Conservation (phyloP, 805 yeast species). For the Saccharomycopsis amapae region DNA sequence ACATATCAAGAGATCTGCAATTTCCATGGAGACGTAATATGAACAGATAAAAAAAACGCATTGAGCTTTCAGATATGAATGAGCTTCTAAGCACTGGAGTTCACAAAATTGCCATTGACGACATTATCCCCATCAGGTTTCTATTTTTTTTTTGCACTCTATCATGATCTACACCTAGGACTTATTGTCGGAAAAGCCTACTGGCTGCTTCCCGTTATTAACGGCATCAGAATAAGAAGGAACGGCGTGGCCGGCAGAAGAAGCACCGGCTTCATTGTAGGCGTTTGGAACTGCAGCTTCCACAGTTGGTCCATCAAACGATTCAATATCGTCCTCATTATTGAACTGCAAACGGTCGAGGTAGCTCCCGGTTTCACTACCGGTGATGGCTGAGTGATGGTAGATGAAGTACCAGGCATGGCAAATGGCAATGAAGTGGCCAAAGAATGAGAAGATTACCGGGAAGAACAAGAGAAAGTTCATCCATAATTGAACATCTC, state of each 20-base stretch:
- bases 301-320: background rate
- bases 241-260: background rate
- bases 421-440: constrained; percentile 20
- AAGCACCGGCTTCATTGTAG: background rate
- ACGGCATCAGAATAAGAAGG: constrained; percentile 16
- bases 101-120: too few relatives aligned
- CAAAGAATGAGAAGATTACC: constrained; percentile 14
- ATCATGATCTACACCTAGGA: background rate
- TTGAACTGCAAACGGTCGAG: constrained; percentile 16
- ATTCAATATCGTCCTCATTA: constrained; percentile 15
- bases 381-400: constrained; percentile 15
- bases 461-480: constrained; percentile 20
- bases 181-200: background rate
- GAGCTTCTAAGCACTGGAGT: too few relatives aligned
- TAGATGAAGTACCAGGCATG: constrained; percentile 24
- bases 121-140: too few relatives aligned
- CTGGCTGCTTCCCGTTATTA: constrained; percentile 6
- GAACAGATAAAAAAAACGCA: too few relatives aligned
- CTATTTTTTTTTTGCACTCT: too few relatives aligned
- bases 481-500: constrained; percentile 21
- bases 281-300: background rate
- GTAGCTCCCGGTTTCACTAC: constrained; percentile 4
- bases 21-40: too few relatives aligned
- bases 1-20: too few relatives aligned
- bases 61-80: too few relatives aligned